Evolutionary conservation across 1,284 basidiomycete species (phyloP).

Genomic region (Cryptococcus hybrid): DNA sequence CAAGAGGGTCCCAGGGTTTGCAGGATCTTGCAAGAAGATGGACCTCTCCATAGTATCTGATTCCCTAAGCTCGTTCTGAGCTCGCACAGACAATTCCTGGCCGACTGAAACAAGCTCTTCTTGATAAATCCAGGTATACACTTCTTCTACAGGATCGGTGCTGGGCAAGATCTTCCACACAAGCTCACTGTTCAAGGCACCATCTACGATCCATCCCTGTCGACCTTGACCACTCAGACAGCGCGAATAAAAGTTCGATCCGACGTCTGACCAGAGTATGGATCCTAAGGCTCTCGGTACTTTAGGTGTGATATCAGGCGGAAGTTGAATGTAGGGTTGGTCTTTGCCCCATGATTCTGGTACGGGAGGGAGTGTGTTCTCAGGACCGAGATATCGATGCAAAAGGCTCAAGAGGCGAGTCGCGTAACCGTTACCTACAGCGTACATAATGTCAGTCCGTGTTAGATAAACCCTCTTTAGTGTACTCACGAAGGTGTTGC

Average conservation of each 20-base stretch:
- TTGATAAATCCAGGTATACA: constrained; percentile 16
- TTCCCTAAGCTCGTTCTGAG: constrained; percentile 1
- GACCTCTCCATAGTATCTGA: constrained; percentile 2
- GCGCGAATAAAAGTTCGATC: constrained; percentile 28
- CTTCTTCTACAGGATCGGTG: neutral
- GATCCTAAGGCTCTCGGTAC: constrained; percentile 21
- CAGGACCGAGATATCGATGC: constrained; percentile 18
- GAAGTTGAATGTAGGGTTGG: constrained; percentile 9
- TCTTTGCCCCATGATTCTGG: constrained; percentile 1
- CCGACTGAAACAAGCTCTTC: constrained; percentile 6
- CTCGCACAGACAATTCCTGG: constrained; percentile 1
- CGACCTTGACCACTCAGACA: constrained; percentile 14
- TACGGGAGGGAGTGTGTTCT: neutral
- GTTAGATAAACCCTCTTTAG: neutral
- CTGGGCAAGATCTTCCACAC: neutral
- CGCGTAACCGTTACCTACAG: constrained; percentile 32
- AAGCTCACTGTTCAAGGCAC: neutral
- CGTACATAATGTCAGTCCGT: neutral
- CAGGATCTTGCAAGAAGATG: constrained; percentile 16
- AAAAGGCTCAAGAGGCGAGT: constrained; percentile 32
- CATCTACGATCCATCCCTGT: constrained; percentile 16
- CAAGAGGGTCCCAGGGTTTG: constrained; percentile 12
- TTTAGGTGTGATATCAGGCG: neutral
- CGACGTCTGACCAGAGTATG: constrained; percentile 38
- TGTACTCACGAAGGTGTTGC: constrained; percentile 23